Base-by-base conservation (phyloP, 208 protist species). In the Acanthamoeba culbertsoni region DNA sequence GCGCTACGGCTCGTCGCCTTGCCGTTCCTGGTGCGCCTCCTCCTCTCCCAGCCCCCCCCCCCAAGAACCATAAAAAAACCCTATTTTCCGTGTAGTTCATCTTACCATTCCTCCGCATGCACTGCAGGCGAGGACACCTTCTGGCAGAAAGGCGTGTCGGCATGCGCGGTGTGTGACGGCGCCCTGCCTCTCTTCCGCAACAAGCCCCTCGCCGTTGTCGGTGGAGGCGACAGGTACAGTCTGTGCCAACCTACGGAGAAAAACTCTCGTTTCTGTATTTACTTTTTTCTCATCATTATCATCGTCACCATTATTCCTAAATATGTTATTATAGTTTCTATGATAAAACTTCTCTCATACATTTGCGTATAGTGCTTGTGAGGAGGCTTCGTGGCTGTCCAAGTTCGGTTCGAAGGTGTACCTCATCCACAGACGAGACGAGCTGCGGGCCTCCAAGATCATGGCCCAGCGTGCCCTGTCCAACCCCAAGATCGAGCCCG, bases 81-180 rank as follows among this genome's bases (percentile, higher is more conserved):
- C n/a, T n/a, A 26, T 62, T 26, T 62, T 62, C 26, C 77, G 12
- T 12, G 16, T 26, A 94, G 31, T 35, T 94, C n/a, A 73, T 62
- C 23, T 62, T 20, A 26, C 23, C 55, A 26, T 14, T 14, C 10
- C 37, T 97, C 10, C 88, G 88, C 59, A 92, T n/a, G n/a, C n/a
- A n/a, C n/a, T n/a, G n/a, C n/a, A n/a, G n/a, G 94, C 42, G 95
- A 97, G 75, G 77, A 95, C 4, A 48, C 59, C 20, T 98, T 97
- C 62, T 96, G 94, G 93, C 68, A 93, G n/a, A 94, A 93, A 31
- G 97, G 97, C 68, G 96, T 98, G 14, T 95, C 91, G 20, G 96
- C 96, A 0, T 98, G 97, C 94, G 97, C 97, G 1, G 95, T 95
- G 4, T 98, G 97, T 84, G 97, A 98, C 91, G 97, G 97, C 57